Base-by-base conservation (phyloP, 148 eudicot species). In the Amaranthus hypochondriacus region DNA sequence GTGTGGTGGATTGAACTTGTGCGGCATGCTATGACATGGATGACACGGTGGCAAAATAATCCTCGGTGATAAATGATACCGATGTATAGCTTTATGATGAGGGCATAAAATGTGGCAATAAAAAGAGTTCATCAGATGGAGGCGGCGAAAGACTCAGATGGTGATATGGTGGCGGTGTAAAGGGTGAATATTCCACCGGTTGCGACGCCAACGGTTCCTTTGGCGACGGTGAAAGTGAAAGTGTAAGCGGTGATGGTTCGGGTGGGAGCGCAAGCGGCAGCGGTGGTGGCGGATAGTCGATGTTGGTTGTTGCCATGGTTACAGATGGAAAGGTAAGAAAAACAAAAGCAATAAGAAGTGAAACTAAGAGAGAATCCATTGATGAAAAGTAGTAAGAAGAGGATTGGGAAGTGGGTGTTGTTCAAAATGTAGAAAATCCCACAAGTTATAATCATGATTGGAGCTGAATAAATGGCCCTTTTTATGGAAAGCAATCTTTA, bases 101-200 rank as follows among this genome's bases (percentile, higher is more conserved):
- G 78, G 78, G 82, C 66, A 76, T 51, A 46, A 63, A 79, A 64
- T 71, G 82, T 7, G 82, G 82, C 39, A 72, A 58, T 43, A 79
- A 62, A 53, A 79, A 79, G 64, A 79, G 82, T 63, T 79, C 78
- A 46, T 79, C 71, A 18, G 82, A 71, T 56, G 71, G 75, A 8
- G 75, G 75, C 4, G 80, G 66, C 11, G 75, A 13, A 14, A 65
- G 43, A 46, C 65, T 64, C 2, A 64, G 47, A 52, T 71, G 80
- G 7, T 77, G 74, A 46, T 70, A 62, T 9, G 73, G 50, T 62
- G 69, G 79, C 10, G 62, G 51, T 42, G 70, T 12, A 42, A 18
- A 15, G 44, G 70, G 46, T 11, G 18, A 2, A 4, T 46, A 9
- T 4, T 21, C 70, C 15, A 15, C 47, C 3, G 70, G 48, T 7